Conservation (phyloP, 805 yeast genomes). For the Saccharomycopsis selenospora region DNA sequence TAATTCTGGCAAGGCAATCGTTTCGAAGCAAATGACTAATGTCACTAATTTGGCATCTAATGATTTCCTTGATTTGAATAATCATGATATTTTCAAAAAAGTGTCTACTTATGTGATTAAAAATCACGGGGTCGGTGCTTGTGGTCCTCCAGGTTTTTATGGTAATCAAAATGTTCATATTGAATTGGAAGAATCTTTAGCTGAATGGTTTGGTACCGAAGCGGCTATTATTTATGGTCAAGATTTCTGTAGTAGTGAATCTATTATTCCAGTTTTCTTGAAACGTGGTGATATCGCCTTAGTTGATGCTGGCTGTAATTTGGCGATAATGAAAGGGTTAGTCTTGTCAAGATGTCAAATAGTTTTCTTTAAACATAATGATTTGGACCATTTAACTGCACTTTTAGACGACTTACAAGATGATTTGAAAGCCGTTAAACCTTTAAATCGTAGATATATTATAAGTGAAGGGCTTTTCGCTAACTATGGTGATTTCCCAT, state of each 20-base stretch:
- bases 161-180: slow-evolving; percentile 92
- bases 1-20: slow-evolving; percentile 21
- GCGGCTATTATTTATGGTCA: slow-evolving; percentile 85
- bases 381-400: slow-evolving; percentile 71
- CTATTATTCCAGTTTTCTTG: slow-evolving; percentile 87
- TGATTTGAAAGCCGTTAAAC: slow-evolving; percentile 55
- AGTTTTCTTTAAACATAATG: slow-evolving; percentile 72
- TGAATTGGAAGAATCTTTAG: slow-evolving; percentile 65
- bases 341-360: slow-evolving; percentile 80
- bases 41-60: slow-evolving; percentile 63
- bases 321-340: slow-evolving; percentile 83
- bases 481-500: slow-evolving; percentile 72
- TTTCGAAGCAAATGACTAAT: slow-evolving; percentile 23
- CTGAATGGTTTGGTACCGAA: slow-evolving; percentile 70
- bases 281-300: slow-evolving; percentile 92
- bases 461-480: slow-evolving; percentile 87
- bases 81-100: slow-evolving; percentile 37
- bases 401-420: slow-evolving; percentile 56
- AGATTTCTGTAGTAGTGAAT: slow-evolving; percentile 78
- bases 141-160: slow-evolving; percentile 97
- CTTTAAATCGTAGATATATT: slow-evolving; percentile 83
- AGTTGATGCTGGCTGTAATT: slow-evolving; percentile 70
- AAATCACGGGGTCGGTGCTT: slow-evolving; percentile 89
- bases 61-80: slow-evolving; percentile 64
- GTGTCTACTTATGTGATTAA: slow-evolving; percentile 53